Base-by-base conservation (phyloP, 83 land plant species). In the Picea engelmannii region DNA sequence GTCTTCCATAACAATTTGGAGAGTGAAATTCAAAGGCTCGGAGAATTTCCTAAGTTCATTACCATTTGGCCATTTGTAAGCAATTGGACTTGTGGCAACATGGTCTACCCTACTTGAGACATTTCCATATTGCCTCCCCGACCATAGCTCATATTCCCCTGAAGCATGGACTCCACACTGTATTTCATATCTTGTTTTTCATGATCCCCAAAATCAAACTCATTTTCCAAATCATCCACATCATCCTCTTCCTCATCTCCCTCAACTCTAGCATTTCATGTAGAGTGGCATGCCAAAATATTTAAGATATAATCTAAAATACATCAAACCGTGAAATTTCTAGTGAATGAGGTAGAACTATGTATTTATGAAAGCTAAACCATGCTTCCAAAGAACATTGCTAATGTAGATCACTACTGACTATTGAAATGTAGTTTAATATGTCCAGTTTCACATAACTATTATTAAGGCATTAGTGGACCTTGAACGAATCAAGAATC, bases 221-320 rank as follows among this genome's bases (percentile, higher is more conserved):
- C 95, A 63, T 93, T 71, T 71, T 93, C 93, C 68, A 93, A 64
- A 79, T 93, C 95, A 82, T 93, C 95, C 17, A 63, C 81, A 64
- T 82, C 92, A 83, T 93, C 95, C 81, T 93, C 95, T 61, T 93
- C 95, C 38, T 93, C 95, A 84, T 93, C 95, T 16, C 94, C 95
- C 58, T 91, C 92, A 7, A 93, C 95, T 62, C 92, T 83, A 18
- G 92, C 75, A 65, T 92, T 84, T 13, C 94, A 31, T 31, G 31
- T 31, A 31, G 31, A 31, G 31, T 31, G 31, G 31, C 31, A 31
- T 31, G 31, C 31, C 1, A 31, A 31, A 31, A 31, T 0, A n/a
- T n/a, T n/a, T n/a, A n/a, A n/a, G n/a, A n/a, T n/a, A n/a, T n/a
- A n/a, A n/a, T n/a, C n/a, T n/a, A n/a, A n/a, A n/a, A n/a, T n/a